Base-by-base conservation (phyloP, 805 yeast genomes). In the Suhomyces prunicola region DNA sequence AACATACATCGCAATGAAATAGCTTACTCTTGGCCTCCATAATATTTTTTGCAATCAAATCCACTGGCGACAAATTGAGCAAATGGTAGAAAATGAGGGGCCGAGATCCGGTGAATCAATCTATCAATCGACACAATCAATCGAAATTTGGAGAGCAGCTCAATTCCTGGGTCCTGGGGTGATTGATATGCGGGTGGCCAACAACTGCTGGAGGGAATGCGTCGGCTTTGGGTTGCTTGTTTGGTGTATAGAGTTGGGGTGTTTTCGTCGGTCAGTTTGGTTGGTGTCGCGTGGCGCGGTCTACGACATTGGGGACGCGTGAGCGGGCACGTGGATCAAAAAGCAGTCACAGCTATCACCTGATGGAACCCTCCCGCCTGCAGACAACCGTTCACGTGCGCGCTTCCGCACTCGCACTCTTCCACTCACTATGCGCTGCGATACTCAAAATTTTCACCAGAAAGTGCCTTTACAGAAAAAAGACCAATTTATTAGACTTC, bases 1-100 rank as follows among this genome's bases (percentile, higher is more conserved):
- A 86, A 67, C 99, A 94, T 10, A 90, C 90, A 71, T 94, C 99
- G 72, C 99, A 94, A 66, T 90, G 96, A 68, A 82, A 90, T 63
- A 73, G 65, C 53, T 70, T 64, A 51, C 70, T 68, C 55, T 73
- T 73, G 42, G 61, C 51, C 48, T 74, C 79, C 78, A 75, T 74
- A 40, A 17, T 39, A 39, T 39, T 39, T 41, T 41, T 41, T 48
- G 51, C 41, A 48, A 23, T 19, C 22, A 10, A 36, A 36, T 36
- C 15, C 22, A 15, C 15, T 7, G 22, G 22, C 41, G 22, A 36
- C 41, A 15, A 36, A 15, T 15, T 36, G 41, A 36, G 41, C 2
- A 36, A 9, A 2, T 9, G 12, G 41, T 17, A 39, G 17, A 17
- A 15, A 39, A 19, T 39, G 51, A 24, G 35, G 42, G 44, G 17